A percentile compares a stretch with the other conserved stretches of the same genome.
phyloP scores from a whole-genome alignment of 176 grass and related monocot species.

The Saccharum spontaneum region DNA sequence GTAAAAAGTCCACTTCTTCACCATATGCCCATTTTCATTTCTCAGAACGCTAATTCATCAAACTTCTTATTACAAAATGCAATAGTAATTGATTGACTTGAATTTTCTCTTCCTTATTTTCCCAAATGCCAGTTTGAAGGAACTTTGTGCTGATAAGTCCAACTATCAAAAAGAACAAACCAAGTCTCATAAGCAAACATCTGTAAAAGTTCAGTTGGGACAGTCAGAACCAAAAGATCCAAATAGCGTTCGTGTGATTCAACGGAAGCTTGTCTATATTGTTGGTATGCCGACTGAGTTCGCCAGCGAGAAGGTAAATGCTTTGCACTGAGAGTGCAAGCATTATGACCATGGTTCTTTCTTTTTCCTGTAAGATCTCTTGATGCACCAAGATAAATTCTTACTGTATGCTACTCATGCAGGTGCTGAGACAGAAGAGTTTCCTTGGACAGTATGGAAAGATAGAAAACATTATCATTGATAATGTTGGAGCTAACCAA shows the following conservation, averaged over 20 bases:
- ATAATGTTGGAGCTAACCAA: slow-evolving; percentile 55
- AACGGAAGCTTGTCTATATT: slow-evolving; percentile 70
- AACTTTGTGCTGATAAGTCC: slow-evolving; percentile 39
- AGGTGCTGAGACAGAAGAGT: slow-evolving; percentile 54
- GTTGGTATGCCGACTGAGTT: slow-evolving; percentile 58
- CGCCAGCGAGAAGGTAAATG: slow-evolving; percentile 47
- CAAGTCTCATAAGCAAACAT: slow-evolving; percentile 46
- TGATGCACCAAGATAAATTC: not conserved
- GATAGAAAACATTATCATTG: slow-evolving; percentile 58
- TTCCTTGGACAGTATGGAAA: slow-evolving; percentile 77
- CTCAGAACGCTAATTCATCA: not conserved
- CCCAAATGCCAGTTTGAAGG: slow-evolving; percentile 41
- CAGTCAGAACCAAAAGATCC: slow-evolving; percentile 42
- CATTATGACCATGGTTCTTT: not conserved
- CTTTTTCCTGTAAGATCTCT: not conserved
- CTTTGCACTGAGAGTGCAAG: not conserved
- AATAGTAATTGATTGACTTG: not conserved
- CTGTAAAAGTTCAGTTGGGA: slow-evolving; percentile 33
- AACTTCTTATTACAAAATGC: slow-evolving; percentile 5
- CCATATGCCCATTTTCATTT: not conserved
- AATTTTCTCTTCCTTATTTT: not conserved
- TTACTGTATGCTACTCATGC: slow-evolving; percentile 27
- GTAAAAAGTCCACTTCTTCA: not conserved
- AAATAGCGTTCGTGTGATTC: slow-evolving; percentile 54
- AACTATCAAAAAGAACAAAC: slow-evolving; percentile 47